Percentiles rank a stretch among this genome's conserved stretches.
phyloP scores from a whole-genome alignment of 441 rosid species.

The Pelargonium australe region DNA sequence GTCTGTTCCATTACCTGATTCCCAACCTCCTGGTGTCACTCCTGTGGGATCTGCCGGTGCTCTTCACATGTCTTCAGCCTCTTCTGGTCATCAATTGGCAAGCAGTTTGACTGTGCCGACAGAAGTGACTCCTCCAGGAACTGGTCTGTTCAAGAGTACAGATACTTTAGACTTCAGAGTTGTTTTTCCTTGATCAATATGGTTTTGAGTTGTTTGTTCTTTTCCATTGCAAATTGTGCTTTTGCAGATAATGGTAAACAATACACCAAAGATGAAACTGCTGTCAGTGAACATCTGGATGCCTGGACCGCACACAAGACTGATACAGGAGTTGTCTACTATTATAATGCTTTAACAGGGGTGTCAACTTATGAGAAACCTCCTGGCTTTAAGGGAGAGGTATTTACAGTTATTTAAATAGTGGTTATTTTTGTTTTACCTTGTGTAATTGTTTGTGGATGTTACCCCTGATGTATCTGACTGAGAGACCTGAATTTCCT shows the following conservation, averaged over 20 bases:
- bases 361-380: slow-evolving; percentile 90
- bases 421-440: slow-evolving; percentile 5
- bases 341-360: slow-evolving; percentile 82
- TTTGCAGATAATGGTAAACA: slow-evolving; percentile 56
- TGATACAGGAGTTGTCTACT: slow-evolving; percentile 71
- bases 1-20: slow-evolving; percentile 42
- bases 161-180: slow-evolving; percentile 34
- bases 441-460: slow-evolving; percentile 17
- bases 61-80: slow-evolving; percentile 31
- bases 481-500: background rate
- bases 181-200: slow-evolving; percentile 44
- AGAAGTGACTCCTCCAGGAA: slow-evolving; percentile 58
- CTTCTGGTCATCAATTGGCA: slow-evolving; percentile 38
- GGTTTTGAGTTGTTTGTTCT: slow-evolving; percentile 27
- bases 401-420: slow-evolving; percentile 29
- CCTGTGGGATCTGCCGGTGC: slow-evolving; percentile 41
- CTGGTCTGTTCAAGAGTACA: slow-evolving; percentile 78
- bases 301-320: slow-evolving; percentile 96
- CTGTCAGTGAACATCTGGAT: slow-evolving; percentile 44
- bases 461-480: background rate
- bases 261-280: slow-evolving; percentile 28
- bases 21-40: slow-evolving; percentile 61
- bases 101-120: slow-evolving; percentile 35
- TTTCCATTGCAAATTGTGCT: slow-evolving; percentile 27
- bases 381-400: slow-evolving; percentile 73